Conservation (phyloP, 306 rosid species). For the Casuarina glauca region DNA sequence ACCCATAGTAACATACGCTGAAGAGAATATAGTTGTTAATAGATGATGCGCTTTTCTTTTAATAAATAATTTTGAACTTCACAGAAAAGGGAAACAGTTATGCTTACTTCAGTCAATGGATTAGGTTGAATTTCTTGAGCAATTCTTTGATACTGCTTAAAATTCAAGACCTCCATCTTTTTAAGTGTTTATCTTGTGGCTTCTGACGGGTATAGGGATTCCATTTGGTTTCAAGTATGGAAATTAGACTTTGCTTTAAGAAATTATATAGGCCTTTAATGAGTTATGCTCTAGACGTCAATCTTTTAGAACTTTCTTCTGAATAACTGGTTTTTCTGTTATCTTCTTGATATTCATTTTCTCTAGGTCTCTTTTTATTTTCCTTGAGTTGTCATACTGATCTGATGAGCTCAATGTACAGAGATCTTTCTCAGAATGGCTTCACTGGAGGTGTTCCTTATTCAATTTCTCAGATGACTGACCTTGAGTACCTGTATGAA, state of each 20-base stretch:
- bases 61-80: not conserved
- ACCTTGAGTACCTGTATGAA: conserved; percentile 62
- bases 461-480: conserved; percentile 71
- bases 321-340: not conserved
- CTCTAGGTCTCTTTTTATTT: conserved; percentile 9
- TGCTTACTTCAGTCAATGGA: not conserved
- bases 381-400: conserved; percentile 14
- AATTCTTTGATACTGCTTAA: not conserved
- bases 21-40: not conserved
- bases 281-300: conserved; percentile 6
- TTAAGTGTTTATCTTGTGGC: not conserved
- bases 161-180: not conserved
- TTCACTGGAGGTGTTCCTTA: conserved; percentile 71
- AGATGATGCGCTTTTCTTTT: not conserved
- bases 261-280: not conserved
- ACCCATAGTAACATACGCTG: not conserved
- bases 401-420: conserved; percentile 35
- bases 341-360: not conserved
- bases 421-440: conserved; percentile 76
- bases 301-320: not conserved
- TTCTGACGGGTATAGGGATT: not conserved
- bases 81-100: not conserved
- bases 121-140: not conserved
- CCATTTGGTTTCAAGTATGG: not conserved
- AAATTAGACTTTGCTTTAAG: not conserved